Evolutionary conservation across 2,329 filamentous ascomycete species (phyloP).

Genomic region (Aspergillus fructus): DNA sequence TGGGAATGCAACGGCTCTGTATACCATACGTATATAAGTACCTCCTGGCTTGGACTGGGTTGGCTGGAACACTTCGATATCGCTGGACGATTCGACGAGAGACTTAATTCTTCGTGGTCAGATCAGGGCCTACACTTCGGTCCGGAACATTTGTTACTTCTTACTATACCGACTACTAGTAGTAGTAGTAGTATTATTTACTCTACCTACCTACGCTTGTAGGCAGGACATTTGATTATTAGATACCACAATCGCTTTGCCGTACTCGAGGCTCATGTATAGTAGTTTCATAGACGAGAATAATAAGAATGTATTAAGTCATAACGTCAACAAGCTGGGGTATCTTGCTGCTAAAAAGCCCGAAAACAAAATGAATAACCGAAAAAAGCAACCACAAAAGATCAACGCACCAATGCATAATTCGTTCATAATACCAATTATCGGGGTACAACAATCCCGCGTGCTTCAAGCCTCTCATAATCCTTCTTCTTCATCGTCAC

Average conservation of each 20-base stretch:
- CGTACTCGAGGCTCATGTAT: background rate
- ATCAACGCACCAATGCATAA: background rate
- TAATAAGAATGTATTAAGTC: background rate
- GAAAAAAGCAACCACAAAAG: background rate
- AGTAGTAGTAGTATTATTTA: background rate
- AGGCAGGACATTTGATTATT: background rate
- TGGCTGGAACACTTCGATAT: background rate
- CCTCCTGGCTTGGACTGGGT: background rate
- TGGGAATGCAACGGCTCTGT: background rate
- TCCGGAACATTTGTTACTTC: background rate
- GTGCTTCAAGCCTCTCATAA: conserved; percentile 7
- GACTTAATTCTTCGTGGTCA: background rate
- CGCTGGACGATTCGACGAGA: conserved; percentile 4
- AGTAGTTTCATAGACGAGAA: background rate
- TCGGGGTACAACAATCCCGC: conserved; percentile 10
- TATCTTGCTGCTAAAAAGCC: background rate
- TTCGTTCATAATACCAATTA: background rate
- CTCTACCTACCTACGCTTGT: background rate
- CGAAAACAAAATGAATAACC: background rate
- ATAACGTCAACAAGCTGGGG: background rate
- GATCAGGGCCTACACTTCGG: background rate
- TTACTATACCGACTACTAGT: background rate
- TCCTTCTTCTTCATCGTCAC: conserved; percentile 38
- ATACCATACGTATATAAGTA: too few species aligned
- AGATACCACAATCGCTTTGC: conserved; percentile 1